phyloP scores from a whole-genome alignment of 2,329 filamentous ascomycete genomes.

The Penicillium sp. region DNA sequence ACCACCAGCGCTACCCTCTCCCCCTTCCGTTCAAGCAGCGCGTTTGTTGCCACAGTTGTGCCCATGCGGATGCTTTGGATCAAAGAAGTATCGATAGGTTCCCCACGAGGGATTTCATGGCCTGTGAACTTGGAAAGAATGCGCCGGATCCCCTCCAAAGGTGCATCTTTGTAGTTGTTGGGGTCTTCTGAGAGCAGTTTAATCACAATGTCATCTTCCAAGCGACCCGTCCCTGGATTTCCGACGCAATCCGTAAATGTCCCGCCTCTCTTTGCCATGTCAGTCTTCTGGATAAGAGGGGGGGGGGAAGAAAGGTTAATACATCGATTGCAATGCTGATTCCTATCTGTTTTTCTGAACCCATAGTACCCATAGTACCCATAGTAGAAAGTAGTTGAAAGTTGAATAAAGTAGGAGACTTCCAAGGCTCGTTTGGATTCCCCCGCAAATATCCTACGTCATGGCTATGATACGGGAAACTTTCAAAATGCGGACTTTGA shows the following conservation, averaged over 20 bases:
- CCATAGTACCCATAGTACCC: constrained; percentile 14
- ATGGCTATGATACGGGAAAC: neutral
- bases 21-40: constrained; percentile 83
- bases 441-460: neutral
- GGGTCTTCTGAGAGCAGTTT: constrained; percentile 90
- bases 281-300: neutral
- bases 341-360: constrained; percentile 9
- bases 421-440: neutral
- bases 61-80: constrained; percentile 96
- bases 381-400: neutral
- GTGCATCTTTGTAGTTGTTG: constrained; percentile 85
- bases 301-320: neutral
- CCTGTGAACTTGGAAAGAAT: constrained; percentile 76
- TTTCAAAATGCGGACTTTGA: neutral
- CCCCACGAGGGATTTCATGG: constrained; percentile 73
- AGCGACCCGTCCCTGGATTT: constrained; percentile 58
- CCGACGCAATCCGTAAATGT: constrained; percentile 28
- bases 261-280: constrained; percentile 20
- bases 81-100: constrained; percentile 74
- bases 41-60: constrained; percentile 92
- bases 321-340: constrained; percentile 28
- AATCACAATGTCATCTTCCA: constrained; percentile 72
- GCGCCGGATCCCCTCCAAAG: constrained; percentile 84
- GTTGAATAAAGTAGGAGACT: neutral
- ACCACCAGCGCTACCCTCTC: constrained; percentile 85